These are phyloP conservation scores for Rhizopus microsporus DNA, from an alignment of 371 early-diverging fungal genomes.

Conservation along the genomic window DNA sequence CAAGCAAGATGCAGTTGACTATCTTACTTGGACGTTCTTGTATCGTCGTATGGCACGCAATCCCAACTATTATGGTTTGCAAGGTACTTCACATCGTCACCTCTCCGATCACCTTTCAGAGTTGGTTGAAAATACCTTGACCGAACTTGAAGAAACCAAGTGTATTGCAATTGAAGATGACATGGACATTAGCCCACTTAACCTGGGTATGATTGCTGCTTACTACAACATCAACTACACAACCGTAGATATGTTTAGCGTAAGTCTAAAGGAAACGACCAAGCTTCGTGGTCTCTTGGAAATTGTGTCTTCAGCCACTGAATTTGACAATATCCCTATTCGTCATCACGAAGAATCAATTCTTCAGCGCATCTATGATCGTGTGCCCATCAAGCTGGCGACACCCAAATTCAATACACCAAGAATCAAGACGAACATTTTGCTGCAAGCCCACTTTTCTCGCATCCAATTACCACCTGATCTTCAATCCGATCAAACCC, in stretches of 20 bases:
- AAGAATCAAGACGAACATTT: constrained; percentile 85
- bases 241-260: constrained; percentile 91
- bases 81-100: constrained; percentile 84
- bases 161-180: constrained; percentile 89
- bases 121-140: constrained; percentile 88
- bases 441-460: constrained; percentile 94
- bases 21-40: constrained; percentile 95
- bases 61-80: constrained; percentile 95
- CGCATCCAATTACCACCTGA: constrained; percentile 89
- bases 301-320: constrained; percentile 89
- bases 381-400: constrained; percentile 74
- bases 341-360: constrained; percentile 90
- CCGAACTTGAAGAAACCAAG: constrained; percentile 82
- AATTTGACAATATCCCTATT: constrained; percentile 89
- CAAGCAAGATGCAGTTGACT: constrained; percentile 98
- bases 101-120: constrained; percentile 93
- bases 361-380: constrained; percentile 78
- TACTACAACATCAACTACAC: constrained; percentile 94
- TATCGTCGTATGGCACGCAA: constrained; percentile 94
- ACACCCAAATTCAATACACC: constrained; percentile 74
- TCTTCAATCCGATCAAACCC: constrained; percentile 84
- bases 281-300: constrained; percentile 91
- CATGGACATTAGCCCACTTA: constrained; percentile 81
- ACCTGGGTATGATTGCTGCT: constrained; percentile 96
- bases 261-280: constrained; percentile 82